Base-by-base conservation (phyloP, 2,329 filamentous ascomycete genomes). In the Trichoderma hamatum region DNA sequence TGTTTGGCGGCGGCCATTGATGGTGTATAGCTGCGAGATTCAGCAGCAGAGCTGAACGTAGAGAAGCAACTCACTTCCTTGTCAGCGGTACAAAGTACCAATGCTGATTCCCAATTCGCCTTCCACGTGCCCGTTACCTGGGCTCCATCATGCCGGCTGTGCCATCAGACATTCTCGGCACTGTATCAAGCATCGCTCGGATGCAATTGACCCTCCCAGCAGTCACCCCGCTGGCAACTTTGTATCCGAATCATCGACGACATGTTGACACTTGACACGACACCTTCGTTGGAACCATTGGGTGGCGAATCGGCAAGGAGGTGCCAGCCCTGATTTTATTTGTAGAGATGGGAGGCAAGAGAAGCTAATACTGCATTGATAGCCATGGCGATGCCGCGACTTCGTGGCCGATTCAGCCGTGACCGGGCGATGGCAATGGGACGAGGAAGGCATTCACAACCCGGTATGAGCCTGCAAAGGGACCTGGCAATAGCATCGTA, bases 321-420 rank as follows among this genome's bases (percentile, higher is more conserved):
- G 76, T 76, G 72, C 78, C 78, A 70, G 79, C 79, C 66, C 80
- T 78, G 59, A 79, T 66, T 66, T 58, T 66, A 66, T 65, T 65
- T 52, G 51, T 49, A 49, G 32, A n/a, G 36, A 7, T 24, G 14
- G 19, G 26, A 36, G 7, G 32, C 19, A n/a, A 43, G 39, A 10
- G 19, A n/a, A 43, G 39, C 39, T n/a, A 43, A 24, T 10, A 34
- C 32, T 26, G 6, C 36, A 28, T 66, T 43, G 63, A 49, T 34
- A 13, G 26, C 26, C 13, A 58, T 36, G 52, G 51, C 36, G 36
- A 56, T 26, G 51, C 19, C 3, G 28, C 52, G 28, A 28, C 9
- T 56, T 34, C 16, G 16, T 10, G 54, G 62, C 62, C 62, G 49
- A 55, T 34, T 43, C 62, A 43, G 32, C 63, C 63, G 28, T 36